Base-by-base conservation (phyloP, 495 filamentous ascomycete genomes). In the Penicillium flavigenum region DNA sequence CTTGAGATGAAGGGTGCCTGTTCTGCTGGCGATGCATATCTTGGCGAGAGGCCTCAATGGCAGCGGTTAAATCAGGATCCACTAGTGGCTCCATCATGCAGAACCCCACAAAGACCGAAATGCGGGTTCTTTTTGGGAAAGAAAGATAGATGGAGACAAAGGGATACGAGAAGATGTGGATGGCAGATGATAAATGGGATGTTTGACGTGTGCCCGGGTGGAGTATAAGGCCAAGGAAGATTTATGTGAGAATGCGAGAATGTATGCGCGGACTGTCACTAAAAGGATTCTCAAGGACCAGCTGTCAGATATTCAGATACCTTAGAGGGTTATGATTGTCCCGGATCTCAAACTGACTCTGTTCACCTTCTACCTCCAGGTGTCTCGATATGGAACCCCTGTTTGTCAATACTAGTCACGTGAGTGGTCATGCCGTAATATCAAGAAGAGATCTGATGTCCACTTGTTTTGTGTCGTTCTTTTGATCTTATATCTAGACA, bases 41-140 rank as follows among this genome's bases (percentile, higher is more conserved):
- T 14, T 19, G 31, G 8, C 31, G 53, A 38, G 53, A 55, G 16
- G 43, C 43, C 22, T 89, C 91, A 66, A 96, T 68, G 88, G 70
- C 67, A 24, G 57, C 65, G 58, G 52, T 47, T 12, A 69, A 45
- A 1, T 51, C 63, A 12, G 58, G 47, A 48, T 74, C 70, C 39
- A 17, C 36, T 39, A 17, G 36, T 17, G 36, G 36, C n/a, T 65
- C 49, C 7, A 42, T 43, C 4, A 17, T 48, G 36, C 14, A 39
- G 36, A 39, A 39, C 36, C n/a, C 8, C 7, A 39, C 36, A 17
- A 8, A 39, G 6, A 39, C 16, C 7, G 36, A 39, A 47, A 27
- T 27, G 16, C 14, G 27, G 44, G 16, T 3, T 47, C 2, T 4
- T 29, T 29, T 31, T 11, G 9, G 29, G 12, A 47, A 47, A 12